Conservation (phyloP, 2,329 filamentous ascomycete species). For the Dryadomyces sulphureus region DNA sequence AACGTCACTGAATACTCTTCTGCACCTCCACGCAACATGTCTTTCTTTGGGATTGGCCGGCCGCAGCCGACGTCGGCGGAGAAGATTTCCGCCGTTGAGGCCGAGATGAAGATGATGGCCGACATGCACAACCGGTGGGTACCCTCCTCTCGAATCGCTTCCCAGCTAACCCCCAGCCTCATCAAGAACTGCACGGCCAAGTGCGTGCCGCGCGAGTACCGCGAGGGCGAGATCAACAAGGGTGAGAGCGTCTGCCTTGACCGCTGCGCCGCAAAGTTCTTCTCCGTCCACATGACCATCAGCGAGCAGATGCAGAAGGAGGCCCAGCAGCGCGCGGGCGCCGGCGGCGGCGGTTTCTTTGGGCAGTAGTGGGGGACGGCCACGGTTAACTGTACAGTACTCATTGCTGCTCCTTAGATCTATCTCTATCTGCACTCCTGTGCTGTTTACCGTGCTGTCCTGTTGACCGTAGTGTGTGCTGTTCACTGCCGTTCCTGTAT, state of each 20-base stretch:
- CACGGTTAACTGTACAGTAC: too few species aligned
- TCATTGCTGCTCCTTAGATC: too few species aligned
- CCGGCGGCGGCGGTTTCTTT: conserved; percentile 31
- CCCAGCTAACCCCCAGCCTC: conserved; percentile 36
- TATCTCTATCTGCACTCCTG: too few species aligned
- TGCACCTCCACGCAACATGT: conserved; percentile 6
- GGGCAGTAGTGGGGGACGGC: conserved; percentile 7
- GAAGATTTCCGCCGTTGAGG: conserved; percentile 93
- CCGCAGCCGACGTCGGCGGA: conserved; percentile 87
- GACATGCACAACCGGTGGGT: conserved; percentile 95
- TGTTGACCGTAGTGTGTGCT: background rate
- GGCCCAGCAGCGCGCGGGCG: conserved; percentile 50
- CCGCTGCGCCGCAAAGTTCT: conserved; percentile 95
- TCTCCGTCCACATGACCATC: conserved; percentile 96
- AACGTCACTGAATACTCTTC: background rate
- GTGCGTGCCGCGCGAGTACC: conserved; percentile 85
- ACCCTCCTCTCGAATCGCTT: background rate
- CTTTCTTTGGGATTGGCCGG: conserved; percentile 27
- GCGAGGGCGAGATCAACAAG: conserved; percentile 94
- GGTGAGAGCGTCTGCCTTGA: conserved; percentile 97
- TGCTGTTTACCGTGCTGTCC: too few species aligned
- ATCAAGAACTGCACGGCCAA: conserved; percentile 84
- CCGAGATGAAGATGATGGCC: conserved; percentile 86
- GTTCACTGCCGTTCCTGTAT: background rate
- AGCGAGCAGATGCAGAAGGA: conserved; percentile 92